A percentile compares a stretch with the other conserved stretches of the same genome.
Evolutionary conservation across 495 filamentous ascomycete species (phyloP).

Genomic region (Bryoglossum gracile): DNA sequence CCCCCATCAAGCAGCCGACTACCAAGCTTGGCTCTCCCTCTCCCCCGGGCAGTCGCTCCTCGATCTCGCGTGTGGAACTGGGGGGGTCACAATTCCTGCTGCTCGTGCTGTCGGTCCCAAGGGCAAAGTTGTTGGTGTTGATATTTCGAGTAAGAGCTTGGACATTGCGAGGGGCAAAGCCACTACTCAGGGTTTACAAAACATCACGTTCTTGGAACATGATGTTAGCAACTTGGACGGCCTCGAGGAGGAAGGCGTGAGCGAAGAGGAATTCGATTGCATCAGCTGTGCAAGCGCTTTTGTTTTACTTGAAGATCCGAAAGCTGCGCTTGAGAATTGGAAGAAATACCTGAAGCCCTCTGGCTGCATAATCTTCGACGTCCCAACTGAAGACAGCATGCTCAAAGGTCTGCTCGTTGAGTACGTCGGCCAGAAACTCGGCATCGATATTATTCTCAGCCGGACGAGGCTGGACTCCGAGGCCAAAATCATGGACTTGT

Average conservation of each 20-base stretch:
- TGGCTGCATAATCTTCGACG: constrained; percentile 29
- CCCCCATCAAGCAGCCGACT: constrained; percentile 13
- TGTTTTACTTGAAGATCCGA: constrained; percentile 29
- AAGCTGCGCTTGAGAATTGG: constrained; percentile 29
- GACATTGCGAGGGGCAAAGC: constrained; percentile 26
- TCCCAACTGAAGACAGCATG: constrained; percentile 20
- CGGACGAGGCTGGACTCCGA: constrained; percentile 2
- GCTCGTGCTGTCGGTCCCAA: constrained; percentile 26
- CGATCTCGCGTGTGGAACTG: constrained; percentile 40
- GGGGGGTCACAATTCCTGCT: constrained; percentile 31
- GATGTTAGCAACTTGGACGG: constrained; percentile 31
- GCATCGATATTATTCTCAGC: constrained; percentile 14
- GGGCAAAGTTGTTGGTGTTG: constrained; percentile 35
- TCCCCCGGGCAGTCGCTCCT: constrained; percentile 30
- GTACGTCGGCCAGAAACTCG: constrained; percentile 17
- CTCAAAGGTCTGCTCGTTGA: constrained; percentile 18
- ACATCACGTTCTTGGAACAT: constrained; percentile 29
- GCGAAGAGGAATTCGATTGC: constrained; percentile 27
- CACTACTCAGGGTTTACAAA: constrained; percentile 13
- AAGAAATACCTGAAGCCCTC: constrained; percentile 29
- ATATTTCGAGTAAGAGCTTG: constrained; percentile 32
- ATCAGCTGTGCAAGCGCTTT: constrained; percentile 32
- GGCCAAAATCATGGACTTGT: background rate
- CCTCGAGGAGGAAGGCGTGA: constrained; percentile 4
- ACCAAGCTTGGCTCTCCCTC: constrained; percentile 17